phyloP scores from a whole-genome alignment of 768 basidiomycete species.

The Psilocybe subaeruginosa region DNA sequence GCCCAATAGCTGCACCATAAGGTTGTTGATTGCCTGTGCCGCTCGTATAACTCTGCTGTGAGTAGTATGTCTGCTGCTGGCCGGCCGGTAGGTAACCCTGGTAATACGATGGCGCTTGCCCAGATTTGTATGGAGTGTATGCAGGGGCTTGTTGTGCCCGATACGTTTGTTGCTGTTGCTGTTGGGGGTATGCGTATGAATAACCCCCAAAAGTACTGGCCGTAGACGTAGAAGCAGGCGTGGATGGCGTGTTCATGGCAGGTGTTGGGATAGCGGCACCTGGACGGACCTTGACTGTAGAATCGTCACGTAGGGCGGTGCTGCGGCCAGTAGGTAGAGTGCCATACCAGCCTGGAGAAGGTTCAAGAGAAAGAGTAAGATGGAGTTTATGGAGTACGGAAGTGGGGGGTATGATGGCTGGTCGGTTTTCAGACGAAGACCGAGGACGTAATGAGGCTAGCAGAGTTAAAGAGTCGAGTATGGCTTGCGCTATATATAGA shows the following conservation, averaged over 20 bases:
- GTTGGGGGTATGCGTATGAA: conserved; percentile 36
- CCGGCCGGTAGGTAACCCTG: conserved; percentile 29
- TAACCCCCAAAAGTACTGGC: conserved; percentile 36
- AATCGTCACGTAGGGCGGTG: conserved; percentile 73
- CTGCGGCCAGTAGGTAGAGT: conserved; percentile 61
- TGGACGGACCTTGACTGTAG: conserved; percentile 63
- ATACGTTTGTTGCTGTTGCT: conserved; percentile 25
- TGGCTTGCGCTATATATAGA: conserved; percentile 62
- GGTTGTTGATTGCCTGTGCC: conserved; percentile 36
- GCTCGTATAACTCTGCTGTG: conserved; percentile 36
- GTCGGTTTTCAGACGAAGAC: conserved; percentile 35
- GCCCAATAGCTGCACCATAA: conserved; percentile 31
- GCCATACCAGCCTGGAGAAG: conserved; percentile 73
- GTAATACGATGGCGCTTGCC: conserved; percentile 33
- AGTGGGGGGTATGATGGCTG: conserved; percentile 64
- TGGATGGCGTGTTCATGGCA: conserved; percentile 27
- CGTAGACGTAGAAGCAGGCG: conserved; percentile 27
- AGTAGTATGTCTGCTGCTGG: conserved; percentile 37
- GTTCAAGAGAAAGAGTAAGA: conserved; percentile 62
- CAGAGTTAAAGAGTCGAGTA: conserved; percentile 68
- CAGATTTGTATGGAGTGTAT: conserved; percentile 40
- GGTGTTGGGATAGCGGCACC: conserved; percentile 37
- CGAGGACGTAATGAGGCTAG: conserved; percentile 77
- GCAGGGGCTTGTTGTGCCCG: conserved; percentile 24
- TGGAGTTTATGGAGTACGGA: conserved; percentile 72